Evolutionary conservation across 2,329 filamentous ascomycete genomes (phyloP).

Genomic region (Penicillium sp.): DNA sequence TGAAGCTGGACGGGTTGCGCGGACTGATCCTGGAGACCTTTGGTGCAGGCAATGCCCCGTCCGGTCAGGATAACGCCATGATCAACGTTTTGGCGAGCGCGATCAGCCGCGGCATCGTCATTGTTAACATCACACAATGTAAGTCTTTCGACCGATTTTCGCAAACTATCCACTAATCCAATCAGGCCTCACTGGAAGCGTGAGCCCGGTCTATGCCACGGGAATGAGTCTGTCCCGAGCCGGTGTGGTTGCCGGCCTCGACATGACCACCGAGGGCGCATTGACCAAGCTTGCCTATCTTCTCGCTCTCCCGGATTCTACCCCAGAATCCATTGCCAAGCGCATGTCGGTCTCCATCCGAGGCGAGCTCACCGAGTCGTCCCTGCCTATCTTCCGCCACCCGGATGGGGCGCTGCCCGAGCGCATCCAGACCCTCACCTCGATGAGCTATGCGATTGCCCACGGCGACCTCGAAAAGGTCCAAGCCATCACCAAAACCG

Average conservation of each 20-base stretch:
- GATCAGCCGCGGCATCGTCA: conserved; percentile 76
- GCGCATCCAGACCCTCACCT: conserved; percentile 68
- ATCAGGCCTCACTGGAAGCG: conserved; percentile 64
- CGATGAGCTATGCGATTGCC: conserved; percentile 77
- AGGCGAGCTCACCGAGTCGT: conserved; percentile 81
- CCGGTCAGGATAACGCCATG: conserved; percentile 75
- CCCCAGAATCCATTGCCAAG: conserved; percentile 65
- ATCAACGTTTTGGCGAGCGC: conserved; percentile 76
- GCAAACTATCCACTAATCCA: conserved; percentile 35
- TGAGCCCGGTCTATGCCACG: conserved; percentile 75
- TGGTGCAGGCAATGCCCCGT: conserved; percentile 88
- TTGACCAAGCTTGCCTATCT: conserved; percentile 89
- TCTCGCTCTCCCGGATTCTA: conserved; percentile 67
- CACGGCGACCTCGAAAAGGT: conserved; percentile 69
- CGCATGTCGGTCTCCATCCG: conserved; percentile 75
- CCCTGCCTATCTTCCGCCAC: conserved; percentile 73
- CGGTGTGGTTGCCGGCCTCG: conserved; percentile 85
- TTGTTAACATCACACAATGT: conserved; percentile 93
- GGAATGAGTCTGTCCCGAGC: conserved; percentile 77
- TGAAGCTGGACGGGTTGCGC: conserved; percentile 72
- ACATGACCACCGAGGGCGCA: conserved; percentile 87
- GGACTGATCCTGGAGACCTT: conserved; percentile 90
- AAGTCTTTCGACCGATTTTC: conserved; percentile 46
- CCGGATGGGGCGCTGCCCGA: conserved; percentile 62
- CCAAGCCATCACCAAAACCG: conserved; percentile 66